These are phyloP conservation scores for Senna tora DNA, from an alignment of 306 rosid genomes.

Conservation along the genomic window DNA sequence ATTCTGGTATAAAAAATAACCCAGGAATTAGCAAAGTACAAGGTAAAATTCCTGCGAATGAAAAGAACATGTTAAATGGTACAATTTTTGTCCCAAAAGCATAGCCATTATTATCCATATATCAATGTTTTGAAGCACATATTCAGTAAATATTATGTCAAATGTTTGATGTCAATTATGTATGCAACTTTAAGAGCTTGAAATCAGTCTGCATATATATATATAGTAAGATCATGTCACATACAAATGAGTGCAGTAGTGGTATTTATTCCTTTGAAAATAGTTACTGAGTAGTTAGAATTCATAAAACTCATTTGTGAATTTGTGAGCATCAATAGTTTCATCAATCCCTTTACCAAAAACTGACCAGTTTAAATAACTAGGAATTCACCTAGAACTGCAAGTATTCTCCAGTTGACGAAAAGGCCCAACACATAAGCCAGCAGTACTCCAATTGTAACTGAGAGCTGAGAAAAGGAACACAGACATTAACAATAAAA, in stretches of 20 bases:
- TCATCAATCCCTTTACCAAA: constrained; percentile 24
- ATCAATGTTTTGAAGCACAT: constrained; percentile 21
- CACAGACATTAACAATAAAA: background rate
- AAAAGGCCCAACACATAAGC: constrained; percentile 81
- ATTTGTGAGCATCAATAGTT: background rate
- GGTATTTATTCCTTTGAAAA: background rate
- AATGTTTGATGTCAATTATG: background rate
- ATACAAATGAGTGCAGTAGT: background rate
- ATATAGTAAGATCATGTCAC: background rate
- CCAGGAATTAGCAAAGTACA: constrained; percentile 83
- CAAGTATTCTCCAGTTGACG: constrained; percentile 82
- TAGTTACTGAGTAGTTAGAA: background rate
- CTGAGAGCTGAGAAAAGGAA: constrained; percentile 61
- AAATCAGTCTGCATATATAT: background rate
- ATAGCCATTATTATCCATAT: too few species aligned
- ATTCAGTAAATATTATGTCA: background rate
- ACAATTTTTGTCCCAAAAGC: constrained; percentile 23
- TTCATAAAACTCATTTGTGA: constrained; percentile 9
- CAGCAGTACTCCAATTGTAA: constrained; percentile 75
- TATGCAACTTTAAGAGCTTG: constrained; percentile 4
- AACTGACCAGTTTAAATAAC: constrained; percentile 4
- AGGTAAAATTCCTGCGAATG: constrained; percentile 79
- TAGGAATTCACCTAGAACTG: constrained; percentile 67
- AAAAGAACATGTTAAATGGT: constrained; percentile 8
- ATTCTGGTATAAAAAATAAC: constrained; percentile 86